phyloP scores from a whole-genome alignment of 495 filamentous ascomycete species.

The Annulohypoxylon moriforme region DNA sequence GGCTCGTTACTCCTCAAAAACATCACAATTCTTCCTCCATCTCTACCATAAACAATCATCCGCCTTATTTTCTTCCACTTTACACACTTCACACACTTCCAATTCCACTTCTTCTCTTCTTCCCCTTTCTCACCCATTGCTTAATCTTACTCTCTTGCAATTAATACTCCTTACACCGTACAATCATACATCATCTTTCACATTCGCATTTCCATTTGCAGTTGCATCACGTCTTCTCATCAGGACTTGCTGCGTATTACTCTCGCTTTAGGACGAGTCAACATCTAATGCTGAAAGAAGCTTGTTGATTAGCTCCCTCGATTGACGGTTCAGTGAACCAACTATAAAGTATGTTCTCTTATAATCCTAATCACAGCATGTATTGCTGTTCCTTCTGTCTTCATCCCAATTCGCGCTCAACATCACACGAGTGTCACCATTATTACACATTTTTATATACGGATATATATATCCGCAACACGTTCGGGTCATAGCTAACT shows the following conservation, averaged over 20 bases:
- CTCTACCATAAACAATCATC: conserved; percentile 31
- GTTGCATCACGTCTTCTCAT: conserved; percentile 37
- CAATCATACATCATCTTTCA: conserved; percentile 4
- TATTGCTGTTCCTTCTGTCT: background rate
- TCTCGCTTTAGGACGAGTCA: conserved; percentile 18
- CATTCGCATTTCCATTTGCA: conserved; percentile 17
- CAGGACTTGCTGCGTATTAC: conserved; percentile 30
- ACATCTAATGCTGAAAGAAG: conserved; percentile 32
- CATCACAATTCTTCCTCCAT: conserved; percentile 35
- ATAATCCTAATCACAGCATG: background rate
- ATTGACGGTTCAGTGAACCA: conserved; percentile 27
- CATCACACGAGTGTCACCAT: background rate
- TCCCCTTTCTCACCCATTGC: conserved; percentile 24
- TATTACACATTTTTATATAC: background rate
- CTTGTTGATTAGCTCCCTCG: conserved; percentile 25
- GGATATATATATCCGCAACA: conserved; percentile 6
- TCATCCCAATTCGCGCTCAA: background rate
- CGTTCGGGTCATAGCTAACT: conserved; percentile 5
- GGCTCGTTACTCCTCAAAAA: conserved; percentile 44
- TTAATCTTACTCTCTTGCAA: background rate
- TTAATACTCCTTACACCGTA: conserved; percentile 6
- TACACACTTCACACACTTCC: background rate
- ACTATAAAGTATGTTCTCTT: conserved; percentile 39
- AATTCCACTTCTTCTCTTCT: background rate
- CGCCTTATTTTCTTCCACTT: conserved; percentile 21